phyloP scores from a whole-genome alignment of 176 grass and related monocot genomes.

The Ensete glaucum region DNA sequence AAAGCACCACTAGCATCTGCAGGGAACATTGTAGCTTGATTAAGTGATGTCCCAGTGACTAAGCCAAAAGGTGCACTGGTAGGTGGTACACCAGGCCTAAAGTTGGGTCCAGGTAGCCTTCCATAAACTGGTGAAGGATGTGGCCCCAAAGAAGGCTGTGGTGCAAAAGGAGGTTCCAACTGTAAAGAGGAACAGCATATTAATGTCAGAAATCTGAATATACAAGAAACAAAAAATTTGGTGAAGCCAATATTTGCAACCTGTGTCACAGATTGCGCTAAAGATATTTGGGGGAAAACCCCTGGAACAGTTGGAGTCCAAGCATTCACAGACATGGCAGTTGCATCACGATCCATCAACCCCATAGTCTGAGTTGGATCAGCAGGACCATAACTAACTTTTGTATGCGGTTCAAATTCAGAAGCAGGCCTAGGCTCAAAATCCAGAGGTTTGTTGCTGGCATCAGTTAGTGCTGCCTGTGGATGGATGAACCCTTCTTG shows the following conservation, averaged over 20 bases:
- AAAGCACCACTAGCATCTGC: slow-evolving; percentile 43
- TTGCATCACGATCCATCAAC: slow-evolving; percentile 40
- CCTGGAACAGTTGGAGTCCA: slow-evolving; percentile 56
- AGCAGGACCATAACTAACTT: slow-evolving; percentile 32
- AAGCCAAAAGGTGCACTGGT: slow-evolving; percentile 48
- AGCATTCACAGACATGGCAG: slow-evolving; percentile 35
- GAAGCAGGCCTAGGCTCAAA: slow-evolving; percentile 43
- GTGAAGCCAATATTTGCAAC: slow-evolving; percentile 18
- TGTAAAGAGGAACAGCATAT: slow-evolving; percentile 32
- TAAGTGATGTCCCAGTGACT: slow-evolving; percentile 31
- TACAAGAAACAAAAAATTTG: background rate
- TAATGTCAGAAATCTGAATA: slow-evolving; percentile 8
- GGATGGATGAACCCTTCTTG: slow-evolving; percentile 32
- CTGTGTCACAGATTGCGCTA: slow-evolving; percentile 48
- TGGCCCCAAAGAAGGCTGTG: slow-evolving; percentile 14
- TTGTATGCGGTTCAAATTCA: slow-evolving; percentile 36
- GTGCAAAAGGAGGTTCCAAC: slow-evolving; percentile 47
- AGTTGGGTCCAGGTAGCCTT: slow-evolving; percentile 39
- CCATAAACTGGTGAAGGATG: slow-evolving; percentile 44
- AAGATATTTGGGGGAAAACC: slow-evolving; percentile 35
- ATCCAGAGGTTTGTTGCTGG: slow-evolving; percentile 47
- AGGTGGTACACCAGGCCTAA: slow-evolving; percentile 35
- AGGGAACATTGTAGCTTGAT: slow-evolving; percentile 38
- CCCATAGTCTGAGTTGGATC: slow-evolving; percentile 23
- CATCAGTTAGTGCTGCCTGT: slow-evolving; percentile 23